Evolutionary conservation across 2,329 filamentous ascomycete genomes (phyloP).

Genomic region (Fusarium dlaminii): DNA sequence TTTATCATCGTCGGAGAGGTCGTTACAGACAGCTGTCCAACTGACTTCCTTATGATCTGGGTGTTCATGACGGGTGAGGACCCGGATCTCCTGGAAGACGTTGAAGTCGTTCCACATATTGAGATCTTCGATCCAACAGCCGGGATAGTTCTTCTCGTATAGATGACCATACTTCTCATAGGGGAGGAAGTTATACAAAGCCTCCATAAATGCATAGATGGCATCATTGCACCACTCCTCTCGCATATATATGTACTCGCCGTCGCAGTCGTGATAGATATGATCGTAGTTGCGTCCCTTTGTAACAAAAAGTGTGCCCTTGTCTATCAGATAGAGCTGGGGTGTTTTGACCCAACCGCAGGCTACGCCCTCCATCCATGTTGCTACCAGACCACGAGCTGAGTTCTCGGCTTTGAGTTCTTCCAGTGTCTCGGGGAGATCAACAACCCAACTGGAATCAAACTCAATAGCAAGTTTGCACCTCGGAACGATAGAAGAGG

Average conservation of each 20-base stretch:
- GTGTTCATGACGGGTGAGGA: accelerated
- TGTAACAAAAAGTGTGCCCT: neutral
- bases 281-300: accelerated
- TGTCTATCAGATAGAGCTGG: neutral
- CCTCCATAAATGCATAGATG: neutral
- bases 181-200: neutral
- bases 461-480: accelerated
- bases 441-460: neutral
- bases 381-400: neutral
- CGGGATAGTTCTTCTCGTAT: neutral
- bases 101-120: neutral
- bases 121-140: neutral
- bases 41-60: neutral
- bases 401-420: neutral
- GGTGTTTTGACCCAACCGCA: neutral
- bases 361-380: neutral
- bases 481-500: accelerated
- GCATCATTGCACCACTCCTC: neutral
- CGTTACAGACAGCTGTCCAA: neutral
- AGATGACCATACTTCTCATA: neutral
- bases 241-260: accelerated
- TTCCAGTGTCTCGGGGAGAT: accelerated
- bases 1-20: accelerated
- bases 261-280: neutral
- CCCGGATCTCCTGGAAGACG: accelerated